phyloP scores from a whole-genome alignment of 192 early-diverging fungal species.

The Chytriomyces hyalinus region DNA sequence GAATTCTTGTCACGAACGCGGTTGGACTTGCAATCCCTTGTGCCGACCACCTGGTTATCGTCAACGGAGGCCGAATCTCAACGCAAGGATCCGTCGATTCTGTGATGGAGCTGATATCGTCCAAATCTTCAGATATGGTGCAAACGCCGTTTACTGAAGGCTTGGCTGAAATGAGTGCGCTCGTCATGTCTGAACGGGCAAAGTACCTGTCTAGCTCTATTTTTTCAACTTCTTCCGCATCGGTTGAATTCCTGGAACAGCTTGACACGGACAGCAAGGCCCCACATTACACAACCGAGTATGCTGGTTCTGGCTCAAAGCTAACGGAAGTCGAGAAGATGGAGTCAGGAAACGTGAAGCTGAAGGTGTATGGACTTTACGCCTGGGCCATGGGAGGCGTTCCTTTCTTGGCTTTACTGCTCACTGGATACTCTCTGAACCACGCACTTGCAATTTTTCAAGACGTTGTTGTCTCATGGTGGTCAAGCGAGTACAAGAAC shows the following conservation, averaged over 20 bases:
- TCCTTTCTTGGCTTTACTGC: conserved; percentile 21
- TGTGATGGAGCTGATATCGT: conserved; percentile 74
- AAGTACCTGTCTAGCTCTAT: not conserved
- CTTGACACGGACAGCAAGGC: conserved; percentile 2
- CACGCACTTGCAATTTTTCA: not conserved
- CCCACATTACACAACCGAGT: conserved; percentile 23
- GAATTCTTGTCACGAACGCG: conserved; percentile 78
- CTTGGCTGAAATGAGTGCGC: conserved; percentile 7
- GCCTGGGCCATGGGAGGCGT: conserved; percentile 30
- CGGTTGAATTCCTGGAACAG: not conserved
- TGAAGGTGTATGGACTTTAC: conserved; percentile 32
- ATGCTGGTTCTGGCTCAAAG: conserved; percentile 9
- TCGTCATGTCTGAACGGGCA: conserved; percentile 12
- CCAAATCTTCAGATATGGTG: conserved; percentile 40
- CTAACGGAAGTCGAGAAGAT: conserved; percentile 30
- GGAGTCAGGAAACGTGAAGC: conserved; percentile 24
- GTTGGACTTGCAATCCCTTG: conserved; percentile 72
- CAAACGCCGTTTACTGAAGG: conserved; percentile 46
- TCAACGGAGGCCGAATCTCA: conserved; percentile 72
- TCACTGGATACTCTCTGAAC: conserved; percentile 18
- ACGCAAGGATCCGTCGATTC: conserved; percentile 80
- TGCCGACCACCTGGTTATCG: conserved; percentile 72
- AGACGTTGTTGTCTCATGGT: conserved; percentile 25
- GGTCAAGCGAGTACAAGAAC: conserved; percentile 33
- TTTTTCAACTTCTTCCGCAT: not conserved